phyloP scores from a whole-genome alignment of 257 asterid species.

The Solanum pinnatisectum region DNA sequence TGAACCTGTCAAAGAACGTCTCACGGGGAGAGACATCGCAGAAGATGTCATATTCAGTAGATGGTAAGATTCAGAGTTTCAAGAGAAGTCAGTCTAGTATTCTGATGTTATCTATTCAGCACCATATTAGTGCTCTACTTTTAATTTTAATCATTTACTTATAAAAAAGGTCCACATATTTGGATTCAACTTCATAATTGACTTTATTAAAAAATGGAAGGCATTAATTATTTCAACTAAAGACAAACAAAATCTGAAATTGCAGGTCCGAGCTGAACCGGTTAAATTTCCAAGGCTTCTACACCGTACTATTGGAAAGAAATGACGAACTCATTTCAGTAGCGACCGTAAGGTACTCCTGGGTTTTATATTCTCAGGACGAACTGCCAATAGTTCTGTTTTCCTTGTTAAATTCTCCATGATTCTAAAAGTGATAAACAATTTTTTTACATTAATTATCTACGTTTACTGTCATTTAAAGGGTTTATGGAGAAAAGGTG shows the following conservation, averaged over 20 bases:
- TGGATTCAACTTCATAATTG: neutral
- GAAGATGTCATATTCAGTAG: conserved; percentile 76
- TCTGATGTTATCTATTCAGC: neutral
- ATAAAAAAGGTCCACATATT: neutral
- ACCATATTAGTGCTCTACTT: neutral
- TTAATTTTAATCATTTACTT: neutral
- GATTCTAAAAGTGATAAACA: neutral
- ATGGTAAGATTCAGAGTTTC: conserved; percentile 37
- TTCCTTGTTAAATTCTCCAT: neutral
- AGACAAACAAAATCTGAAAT: neutral
- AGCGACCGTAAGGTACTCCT: conserved; percentile 67
- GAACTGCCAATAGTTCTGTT: neutral
- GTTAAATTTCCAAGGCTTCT: conserved; percentile 77
- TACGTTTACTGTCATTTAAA: conserved; percentile 7
- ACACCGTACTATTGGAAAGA: conserved; percentile 65
- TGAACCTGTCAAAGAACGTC: conserved; percentile 67
- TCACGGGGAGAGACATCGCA: conserved; percentile 63
- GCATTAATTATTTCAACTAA: neutral
- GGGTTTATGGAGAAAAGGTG: conserved; percentile 73
- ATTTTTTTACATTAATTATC: neutral
- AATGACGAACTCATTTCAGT: conserved; percentile 60
- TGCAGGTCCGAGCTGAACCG: conserved; percentile 79
- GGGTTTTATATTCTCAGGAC: neutral
- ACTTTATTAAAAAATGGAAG: neutral
- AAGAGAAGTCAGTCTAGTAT: neutral